These are phyloP conservation scores for Arxiozyma slooffiae DNA, from an alignment of 1,139 yeast genomes.

Conservation along the genomic window DNA sequence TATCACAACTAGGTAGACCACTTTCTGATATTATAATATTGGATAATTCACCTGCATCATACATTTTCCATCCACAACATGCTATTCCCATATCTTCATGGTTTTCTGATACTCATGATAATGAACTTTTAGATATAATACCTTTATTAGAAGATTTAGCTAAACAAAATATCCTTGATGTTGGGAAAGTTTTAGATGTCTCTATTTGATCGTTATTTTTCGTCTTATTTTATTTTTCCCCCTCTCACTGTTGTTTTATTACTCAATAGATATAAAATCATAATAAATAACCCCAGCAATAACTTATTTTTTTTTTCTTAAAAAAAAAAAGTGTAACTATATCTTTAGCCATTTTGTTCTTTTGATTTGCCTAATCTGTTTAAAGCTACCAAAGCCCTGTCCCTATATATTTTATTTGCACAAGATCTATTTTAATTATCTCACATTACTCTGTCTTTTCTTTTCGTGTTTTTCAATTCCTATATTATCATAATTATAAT, in stretches of 20 bases:
- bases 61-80: constrained; percentile 94
- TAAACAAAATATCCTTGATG: constrained; percentile 58
- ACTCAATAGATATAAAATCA: background rate
- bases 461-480: background rate
- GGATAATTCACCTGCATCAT: constrained; percentile 95
- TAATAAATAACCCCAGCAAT: background rate
- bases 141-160: constrained; percentile 87
- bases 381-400: background rate
- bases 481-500: background rate
- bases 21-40: constrained; percentile 75
- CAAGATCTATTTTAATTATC: too few relatives aligned
- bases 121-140: constrained; percentile 80
- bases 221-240: background rate
- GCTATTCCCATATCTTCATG: constrained; percentile 97
- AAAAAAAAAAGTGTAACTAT: background rate
- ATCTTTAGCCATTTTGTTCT: background rate
- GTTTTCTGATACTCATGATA: constrained; percentile 97
- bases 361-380: background rate
- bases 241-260: background rate
- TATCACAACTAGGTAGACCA: constrained; percentile 90
- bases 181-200: constrained; percentile 74
- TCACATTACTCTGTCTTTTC: background rate
- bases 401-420: background rate
- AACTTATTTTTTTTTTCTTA: too few relatives aligned
- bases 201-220: constrained; percentile 31